Evolutionary conservation across 2,329 filamentous ascomycete genomes (phyloP), one percentile per base, ranked within the genome.

Genomic region (Aspergillus persii): DNA sequence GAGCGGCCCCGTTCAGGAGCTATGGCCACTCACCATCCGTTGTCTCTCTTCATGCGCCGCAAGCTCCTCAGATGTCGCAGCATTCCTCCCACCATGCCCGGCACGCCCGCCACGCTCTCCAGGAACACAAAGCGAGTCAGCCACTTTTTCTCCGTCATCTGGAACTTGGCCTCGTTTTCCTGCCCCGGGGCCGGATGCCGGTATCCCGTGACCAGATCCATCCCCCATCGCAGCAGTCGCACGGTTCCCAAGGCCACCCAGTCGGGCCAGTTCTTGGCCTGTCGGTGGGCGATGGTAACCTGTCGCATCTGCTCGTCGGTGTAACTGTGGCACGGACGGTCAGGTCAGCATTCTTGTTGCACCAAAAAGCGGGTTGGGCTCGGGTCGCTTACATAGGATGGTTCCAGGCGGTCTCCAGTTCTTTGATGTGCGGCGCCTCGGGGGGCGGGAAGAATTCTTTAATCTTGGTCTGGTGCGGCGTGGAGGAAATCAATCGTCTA

Each of bases 71-170:
- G 82, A 77, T 99, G 95, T 36, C 95, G 84, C 15, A 98, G 81
- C 90, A 96, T 97, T 26, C 92, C 95, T 0, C 89, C 95, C 0
- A 98, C 94, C 92, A 98, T 98, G 7, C 95, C 95, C 0, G 95
- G 95, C 0, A 98, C 95, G 36, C 92, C 95, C 11, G 95, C 95
- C 44, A 99, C 91, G 52, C 89, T 93, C 76, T 99, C 95, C 36
- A 99, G 84, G 76, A 99, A 99, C 66, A 99, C 85, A 71, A 96
- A 94, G 6, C 94, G 85, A 52, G 90, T 85, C 68, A 97, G 82
- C 89, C 95, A 99, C 78, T 98, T 95, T 4, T 88, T 81, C 73
- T 96, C 93, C 0, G 86, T 95, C 81, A 91, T 91, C 36, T 75
- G 74, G 69, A 85, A 96, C 69, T 73, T 88, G 78, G 81, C 84